Evolutionary conservation across 352 stramenopile genomes (phyloP).

Genomic region (Globisporangium yorkense): DNA sequence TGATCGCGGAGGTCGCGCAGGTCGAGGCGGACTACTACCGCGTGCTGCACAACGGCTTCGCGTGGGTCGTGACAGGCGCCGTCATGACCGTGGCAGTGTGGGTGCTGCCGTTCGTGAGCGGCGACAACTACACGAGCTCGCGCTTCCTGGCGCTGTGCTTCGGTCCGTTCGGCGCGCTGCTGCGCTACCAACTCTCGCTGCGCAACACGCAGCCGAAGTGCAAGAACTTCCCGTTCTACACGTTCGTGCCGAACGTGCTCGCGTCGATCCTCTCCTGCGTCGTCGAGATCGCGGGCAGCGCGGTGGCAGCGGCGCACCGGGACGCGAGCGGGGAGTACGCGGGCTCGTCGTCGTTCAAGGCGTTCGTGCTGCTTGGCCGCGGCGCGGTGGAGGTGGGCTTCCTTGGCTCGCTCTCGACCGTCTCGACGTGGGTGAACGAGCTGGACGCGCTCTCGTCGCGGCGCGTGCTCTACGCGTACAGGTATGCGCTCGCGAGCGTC

Average conservation of each 20-base stretch:
- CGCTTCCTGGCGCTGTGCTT: slow-evolving; percentile 46
- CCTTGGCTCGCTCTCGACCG: slow-evolving; percentile 60
- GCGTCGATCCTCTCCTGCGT: slow-evolving; percentile 45
- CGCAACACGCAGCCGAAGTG: slow-evolving; percentile 39
- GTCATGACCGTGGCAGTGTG: slow-evolving; percentile 32
- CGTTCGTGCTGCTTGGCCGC: slow-evolving; percentile 42
- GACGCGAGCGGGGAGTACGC: slow-evolving; percentile 11
- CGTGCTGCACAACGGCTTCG: slow-evolving; percentile 22
- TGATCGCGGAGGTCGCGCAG: slow-evolving; percentile 37
- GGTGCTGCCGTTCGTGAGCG: slow-evolving; percentile 35
- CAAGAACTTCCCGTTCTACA: slow-evolving; percentile 57
- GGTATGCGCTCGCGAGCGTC: slow-evolving; percentile 41
- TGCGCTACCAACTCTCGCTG: slow-evolving; percentile 53
- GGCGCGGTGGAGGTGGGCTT: slow-evolving; percentile 44
- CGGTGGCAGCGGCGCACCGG: slow-evolving; percentile 16
- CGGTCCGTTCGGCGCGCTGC: slow-evolving; percentile 46
- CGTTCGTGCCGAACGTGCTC: slow-evolving; percentile 53
- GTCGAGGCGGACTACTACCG: slow-evolving; percentile 42
- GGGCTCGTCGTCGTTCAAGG: slow-evolving; percentile 17
- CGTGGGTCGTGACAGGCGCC: slow-evolving; percentile 21
- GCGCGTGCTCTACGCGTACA: slow-evolving; percentile 43
- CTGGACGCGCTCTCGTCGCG: slow-evolving; percentile 41
- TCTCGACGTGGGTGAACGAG: slow-evolving; percentile 66
- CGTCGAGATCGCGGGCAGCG: slow-evolving; percentile 36
- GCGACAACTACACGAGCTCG: slow-evolving; percentile 44